Evolutionary conservation across 2,329 filamentous ascomycete species (phyloP).

Genomic region (Beauveria brongniartii): DNA sequence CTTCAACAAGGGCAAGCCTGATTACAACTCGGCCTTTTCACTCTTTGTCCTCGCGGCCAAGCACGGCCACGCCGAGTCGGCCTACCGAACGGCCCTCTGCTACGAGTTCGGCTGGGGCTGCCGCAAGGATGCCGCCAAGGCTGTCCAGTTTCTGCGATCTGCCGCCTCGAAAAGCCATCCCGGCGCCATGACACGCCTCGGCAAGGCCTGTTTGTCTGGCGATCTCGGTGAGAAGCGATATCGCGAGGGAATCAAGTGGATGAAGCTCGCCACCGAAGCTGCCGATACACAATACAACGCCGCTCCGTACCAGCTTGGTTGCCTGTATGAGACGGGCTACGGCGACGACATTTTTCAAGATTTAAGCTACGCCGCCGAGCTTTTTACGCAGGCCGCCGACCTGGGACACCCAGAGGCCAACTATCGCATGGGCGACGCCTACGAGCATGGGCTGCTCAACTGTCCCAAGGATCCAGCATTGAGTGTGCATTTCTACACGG

Average conservation of each 20-base stretch:
- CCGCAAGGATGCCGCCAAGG: constrained; percentile 80
- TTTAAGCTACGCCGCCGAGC: constrained; percentile 79
- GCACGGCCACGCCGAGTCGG: constrained; percentile 93
- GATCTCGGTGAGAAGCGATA: constrained; percentile 85
- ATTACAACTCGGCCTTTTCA: constrained; percentile 85
- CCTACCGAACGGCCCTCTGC: constrained; percentile 85
- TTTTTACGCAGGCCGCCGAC: constrained; percentile 91
- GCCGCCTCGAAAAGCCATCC: constrained; percentile 92
- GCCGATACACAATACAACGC: constrained; percentile 88
- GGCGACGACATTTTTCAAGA: constrained; percentile 93
- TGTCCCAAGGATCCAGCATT: constrained; percentile 88
- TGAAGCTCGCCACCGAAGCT: constrained; percentile 85
- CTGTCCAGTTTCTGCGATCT: constrained; percentile 84
- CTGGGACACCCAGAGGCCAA: constrained; percentile 81
- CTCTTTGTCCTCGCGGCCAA: constrained; percentile 91
- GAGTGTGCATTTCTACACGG: constrained; percentile 96
- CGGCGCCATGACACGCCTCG: constrained; percentile 86
- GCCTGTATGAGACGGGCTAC: constrained; percentile 86
- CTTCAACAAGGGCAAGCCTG: constrained; percentile 89
- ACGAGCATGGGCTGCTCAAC: constrained; percentile 81
- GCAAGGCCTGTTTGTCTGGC: constrained; percentile 80
- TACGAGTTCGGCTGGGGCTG: constrained; percentile 99
- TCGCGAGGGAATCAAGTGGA: constrained; percentile 89
- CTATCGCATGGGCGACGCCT: constrained; percentile 87
- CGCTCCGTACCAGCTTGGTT: constrained; percentile 82